Conservation (phyloP, 306 rosid genomes). For the Echinosophora koreensis region DNA sequence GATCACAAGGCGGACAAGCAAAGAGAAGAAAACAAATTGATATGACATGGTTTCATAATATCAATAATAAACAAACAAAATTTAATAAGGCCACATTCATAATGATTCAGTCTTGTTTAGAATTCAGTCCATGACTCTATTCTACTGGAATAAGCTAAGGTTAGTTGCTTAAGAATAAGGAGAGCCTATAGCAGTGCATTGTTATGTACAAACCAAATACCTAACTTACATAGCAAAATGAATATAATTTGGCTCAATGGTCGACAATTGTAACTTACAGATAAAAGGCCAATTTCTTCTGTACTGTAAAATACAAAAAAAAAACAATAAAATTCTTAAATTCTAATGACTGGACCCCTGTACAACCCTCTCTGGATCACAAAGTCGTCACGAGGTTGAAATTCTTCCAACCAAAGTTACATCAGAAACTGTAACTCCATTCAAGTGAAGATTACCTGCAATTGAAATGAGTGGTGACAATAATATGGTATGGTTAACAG, state of each 20-base stretch:
- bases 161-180: constrained; percentile 37
- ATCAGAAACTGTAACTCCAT: constrained; percentile 63
- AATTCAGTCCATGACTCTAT: constrained; percentile 38
- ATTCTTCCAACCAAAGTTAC: constrained; percentile 91
- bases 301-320: constrained; percentile 24
- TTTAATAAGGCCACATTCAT: constrained; percentile 40
- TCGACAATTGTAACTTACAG: constrained; percentile 56
- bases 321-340: constrained; percentile 57
- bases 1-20: no score
- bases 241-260: constrained; percentile 50
- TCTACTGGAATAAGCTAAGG: constrained; percentile 52
- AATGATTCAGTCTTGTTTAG: constrained; percentile 21
- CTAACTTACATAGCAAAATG: constrained; percentile 52
- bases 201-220: constrained; percentile 77
- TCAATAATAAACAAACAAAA: constrained; percentile 42
- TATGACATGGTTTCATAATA: no score
- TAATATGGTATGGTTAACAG: neutral
- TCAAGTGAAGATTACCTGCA: constrained; percentile 61
- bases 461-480: constrained; percentile 22
- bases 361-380: constrained; percentile 89
- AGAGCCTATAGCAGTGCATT: constrained; percentile 47
- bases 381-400: constrained; percentile 86
- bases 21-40: no score
- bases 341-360: constrained; percentile 93
- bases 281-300: constrained; percentile 48